These are phyloP conservation scores for Biscogniauxia mediterranea DNA, from an alignment of 2,329 filamentous ascomycete genomes.

Conservation along the genomic window DNA sequence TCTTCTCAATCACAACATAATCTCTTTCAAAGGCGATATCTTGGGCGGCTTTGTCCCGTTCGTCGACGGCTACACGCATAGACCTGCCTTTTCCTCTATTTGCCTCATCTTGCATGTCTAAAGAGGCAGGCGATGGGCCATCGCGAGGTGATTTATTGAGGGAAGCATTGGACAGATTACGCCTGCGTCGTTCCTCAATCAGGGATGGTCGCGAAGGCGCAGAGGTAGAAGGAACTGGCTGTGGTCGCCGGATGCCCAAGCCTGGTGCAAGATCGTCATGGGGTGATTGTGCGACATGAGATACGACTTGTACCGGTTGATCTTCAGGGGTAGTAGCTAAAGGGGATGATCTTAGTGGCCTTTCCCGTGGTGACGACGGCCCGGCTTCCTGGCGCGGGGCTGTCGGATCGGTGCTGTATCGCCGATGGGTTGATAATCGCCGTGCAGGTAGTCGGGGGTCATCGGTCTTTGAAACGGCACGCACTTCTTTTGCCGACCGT, in stretches of 20 bases:
- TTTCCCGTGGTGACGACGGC: constrained; percentile 43
- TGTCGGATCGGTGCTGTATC: constrained; percentile 40
- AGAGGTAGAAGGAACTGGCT: constrained; percentile 46
- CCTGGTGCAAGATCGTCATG: constrained; percentile 48
- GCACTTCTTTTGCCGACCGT: constrained; percentile 35
- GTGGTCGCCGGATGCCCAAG: constrained; percentile 51
- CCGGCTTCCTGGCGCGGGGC: constrained; percentile 34
- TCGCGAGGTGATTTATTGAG: constrained; percentile 33
- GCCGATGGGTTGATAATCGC: constrained; percentile 39
- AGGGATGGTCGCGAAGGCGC: constrained; percentile 43
- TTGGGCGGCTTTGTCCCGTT: constrained; percentile 72
- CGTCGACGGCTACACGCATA: constrained; percentile 40
- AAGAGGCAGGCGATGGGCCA: constrained; percentile 35
- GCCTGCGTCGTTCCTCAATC: constrained; percentile 37
- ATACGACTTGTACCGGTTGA: constrained; percentile 27
- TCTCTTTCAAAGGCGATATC: constrained; percentile 90
- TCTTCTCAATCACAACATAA: constrained; percentile 94
- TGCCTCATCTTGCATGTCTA: constrained; percentile 36
- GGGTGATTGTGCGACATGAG: constrained; percentile 38
- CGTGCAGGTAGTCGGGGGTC: constrained; percentile 32
- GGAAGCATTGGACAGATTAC: constrained; percentile 41
- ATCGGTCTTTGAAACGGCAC: constrained; percentile 32
- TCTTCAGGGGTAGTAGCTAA: constrained; percentile 42
- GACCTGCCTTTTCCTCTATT: constrained; percentile 30
- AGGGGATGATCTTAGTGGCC: constrained; percentile 41